phyloP scores from a whole-genome alignment of 2,329 filamentous ascomycete species.

The Neofusicoccum sp. region DNA sequence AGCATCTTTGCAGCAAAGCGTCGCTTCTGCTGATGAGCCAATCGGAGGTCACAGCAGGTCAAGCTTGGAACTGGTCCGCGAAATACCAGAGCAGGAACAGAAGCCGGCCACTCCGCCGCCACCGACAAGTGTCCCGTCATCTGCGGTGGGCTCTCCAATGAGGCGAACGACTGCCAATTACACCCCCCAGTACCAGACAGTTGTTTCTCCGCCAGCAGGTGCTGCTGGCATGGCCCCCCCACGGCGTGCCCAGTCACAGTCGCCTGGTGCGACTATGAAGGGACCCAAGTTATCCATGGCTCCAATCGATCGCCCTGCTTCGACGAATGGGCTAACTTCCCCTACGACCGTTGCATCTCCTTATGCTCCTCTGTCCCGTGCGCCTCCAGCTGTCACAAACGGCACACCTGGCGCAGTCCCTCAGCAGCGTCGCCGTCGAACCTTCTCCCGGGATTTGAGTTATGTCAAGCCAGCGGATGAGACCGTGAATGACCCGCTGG shows the following conservation, averaged over 20 bases:
- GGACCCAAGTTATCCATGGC: slow-evolving; percentile 44
- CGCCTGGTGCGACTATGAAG: slow-evolving; percentile 55
- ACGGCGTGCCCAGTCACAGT: slow-evolving; percentile 55
- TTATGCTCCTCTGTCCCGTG: slow-evolving; percentile 25
- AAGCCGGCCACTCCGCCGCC: slow-evolving; percentile 31
- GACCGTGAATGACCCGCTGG: slow-evolving; percentile 66
- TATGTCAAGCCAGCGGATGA: slow-evolving; percentile 59
- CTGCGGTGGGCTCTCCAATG: slow-evolving; percentile 39
- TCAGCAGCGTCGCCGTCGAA: slow-evolving; percentile 33
- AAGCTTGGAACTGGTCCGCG: slow-evolving; percentile 20
- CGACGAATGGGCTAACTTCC: slow-evolving; percentile 50
- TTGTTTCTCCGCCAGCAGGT: slow-evolving; percentile 12
- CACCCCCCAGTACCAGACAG: slow-evolving; percentile 46
- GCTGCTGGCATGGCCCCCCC: not conserved
- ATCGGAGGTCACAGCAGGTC: not conserved
- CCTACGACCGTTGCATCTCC: slow-evolving; percentile 25
- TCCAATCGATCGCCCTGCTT: slow-evolving; percentile 53
- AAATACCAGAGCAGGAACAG: slow-evolving; percentile 30
- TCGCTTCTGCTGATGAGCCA: slow-evolving; percentile 6
- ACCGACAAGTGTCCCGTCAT: slow-evolving; percentile 31
- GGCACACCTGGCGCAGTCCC: not conserved
- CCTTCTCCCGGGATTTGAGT: slow-evolving; percentile 51
- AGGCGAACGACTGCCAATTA: slow-evolving; percentile 28
- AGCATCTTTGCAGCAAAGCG: slow-evolving; percentile 10
- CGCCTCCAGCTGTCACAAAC: slow-evolving; percentile 2